phyloP scores from a whole-genome alignment of 2,329 filamentous ascomycete genomes.

The Diplocarpon rosae region DNA sequence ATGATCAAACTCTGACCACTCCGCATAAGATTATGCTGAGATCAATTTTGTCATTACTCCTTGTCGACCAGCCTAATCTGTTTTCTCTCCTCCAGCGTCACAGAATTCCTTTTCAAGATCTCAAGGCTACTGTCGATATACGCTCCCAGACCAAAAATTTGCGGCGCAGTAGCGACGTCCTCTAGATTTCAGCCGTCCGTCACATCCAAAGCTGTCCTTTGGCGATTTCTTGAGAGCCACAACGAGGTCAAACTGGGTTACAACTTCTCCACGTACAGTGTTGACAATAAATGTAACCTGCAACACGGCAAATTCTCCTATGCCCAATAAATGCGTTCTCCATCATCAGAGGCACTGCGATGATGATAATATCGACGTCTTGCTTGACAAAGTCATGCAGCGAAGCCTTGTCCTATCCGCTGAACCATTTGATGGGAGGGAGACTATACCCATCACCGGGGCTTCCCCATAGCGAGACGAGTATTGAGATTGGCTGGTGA shows the following conservation, averaged over 20 bases:
- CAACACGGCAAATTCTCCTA: slow-evolving; percentile 29
- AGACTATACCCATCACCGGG: slow-evolving; percentile 31
- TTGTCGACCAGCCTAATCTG: slow-evolving; percentile 45
- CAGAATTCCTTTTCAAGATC: slow-evolving; percentile 47
- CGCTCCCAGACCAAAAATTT: slow-evolving; percentile 44
- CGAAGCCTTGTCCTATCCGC: slow-evolving; percentile 25
- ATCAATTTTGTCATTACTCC: too few relatives aligned
- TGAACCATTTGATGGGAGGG: slow-evolving; percentile 30
- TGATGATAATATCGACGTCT: slow-evolving; percentile 30
- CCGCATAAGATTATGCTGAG: too few relatives aligned
- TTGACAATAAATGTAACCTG: slow-evolving; percentile 47
- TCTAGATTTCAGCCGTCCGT: slow-evolving; percentile 56
- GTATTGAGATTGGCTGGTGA: neutral
- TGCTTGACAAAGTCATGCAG: slow-evolving; percentile 28
- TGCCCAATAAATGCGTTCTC: slow-evolving; percentile 32
- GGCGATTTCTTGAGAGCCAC: slow-evolving; percentile 33
- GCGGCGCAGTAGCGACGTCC: slow-evolving; percentile 54
- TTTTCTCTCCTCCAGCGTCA: slow-evolving; percentile 39
- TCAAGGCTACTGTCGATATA: slow-evolving; percentile 47
- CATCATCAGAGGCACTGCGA: slow-evolving; percentile 29
- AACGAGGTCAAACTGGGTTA: slow-evolving; percentile 50
- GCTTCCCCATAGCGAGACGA: slow-evolving; percentile 29
- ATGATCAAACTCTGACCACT: too few relatives aligned
- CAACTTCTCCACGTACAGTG: slow-evolving; percentile 49
- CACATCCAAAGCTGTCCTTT: slow-evolving; percentile 47